Conservation (phyloP, 306 rosid species). For the Vicia sativa region DNA sequence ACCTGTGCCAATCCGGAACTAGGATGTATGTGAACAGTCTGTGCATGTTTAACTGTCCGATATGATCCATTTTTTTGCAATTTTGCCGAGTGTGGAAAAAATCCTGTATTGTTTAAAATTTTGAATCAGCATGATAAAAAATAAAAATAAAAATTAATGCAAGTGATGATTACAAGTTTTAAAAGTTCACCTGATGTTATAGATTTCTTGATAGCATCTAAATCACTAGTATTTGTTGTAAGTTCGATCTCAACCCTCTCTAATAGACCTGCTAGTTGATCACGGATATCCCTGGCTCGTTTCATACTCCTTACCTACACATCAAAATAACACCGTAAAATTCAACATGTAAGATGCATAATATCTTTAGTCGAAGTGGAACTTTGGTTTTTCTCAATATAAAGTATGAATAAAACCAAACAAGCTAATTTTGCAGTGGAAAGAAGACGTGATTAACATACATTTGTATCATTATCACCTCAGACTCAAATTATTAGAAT, state of each 20-base stretch:
- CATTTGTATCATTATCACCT: slow-evolving; percentile 12
- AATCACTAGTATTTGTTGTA: slow-evolving; percentile 61
- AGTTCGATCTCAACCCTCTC: slow-evolving; percentile 94
- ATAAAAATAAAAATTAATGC: not conserved
- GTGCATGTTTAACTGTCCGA: slow-evolving; percentile 74
- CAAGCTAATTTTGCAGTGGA: slow-evolving; percentile 2
- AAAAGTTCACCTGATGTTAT: slow-evolving; percentile 75
- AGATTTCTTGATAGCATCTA: slow-evolving; percentile 78
- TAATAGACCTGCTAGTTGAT: slow-evolving; percentile 89
- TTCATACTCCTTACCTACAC: slow-evolving; percentile 93
- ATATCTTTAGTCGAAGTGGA: not conserved
- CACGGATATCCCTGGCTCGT: slow-evolving; percentile 92
- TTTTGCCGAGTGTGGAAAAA: slow-evolving; percentile 80
- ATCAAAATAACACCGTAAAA: slow-evolving; percentile 30
- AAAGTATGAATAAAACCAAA: slow-evolving; percentile 4
- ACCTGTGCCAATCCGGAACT: slow-evolving; percentile 93
- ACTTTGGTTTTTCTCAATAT: not conserved
- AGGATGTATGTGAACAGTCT: slow-evolving; percentile 94
- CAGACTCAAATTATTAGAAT: slow-evolving; percentile 8
- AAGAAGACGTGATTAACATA: slow-evolving; percentile 18
- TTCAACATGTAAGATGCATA: not conserved
- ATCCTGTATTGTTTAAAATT: slow-evolving; percentile 53
- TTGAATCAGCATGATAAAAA: slow-evolving; percentile 28
- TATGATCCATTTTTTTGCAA: slow-evolving; percentile 88
- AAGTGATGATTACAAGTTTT: slow-evolving; percentile 18